Base-by-base conservation (phyloP, 495 filamentous ascomycete genomes). In the Neurospora sp. region DNA sequence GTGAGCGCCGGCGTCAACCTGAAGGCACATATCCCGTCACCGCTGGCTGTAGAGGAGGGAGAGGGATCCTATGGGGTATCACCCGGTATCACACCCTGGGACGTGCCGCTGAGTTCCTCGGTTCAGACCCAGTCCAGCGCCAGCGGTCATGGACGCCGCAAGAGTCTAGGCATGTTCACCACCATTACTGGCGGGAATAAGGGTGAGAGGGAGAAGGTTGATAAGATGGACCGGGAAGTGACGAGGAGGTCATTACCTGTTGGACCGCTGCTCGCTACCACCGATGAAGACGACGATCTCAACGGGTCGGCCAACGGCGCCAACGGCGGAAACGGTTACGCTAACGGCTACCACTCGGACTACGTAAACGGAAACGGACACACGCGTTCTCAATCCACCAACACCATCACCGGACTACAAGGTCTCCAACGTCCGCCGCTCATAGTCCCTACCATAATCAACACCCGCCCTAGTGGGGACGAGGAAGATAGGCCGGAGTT, bases 51-150 rank as follows among this genome's bases (percentile, higher is more conserved):
- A n/a, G 41, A 31, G n/a, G 53, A 9, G 5, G 72, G 71, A 6
- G 74, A 75, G 22, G 37, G 0, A 3, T 59, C 42, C 16, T 70
- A 76, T 70, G 41, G 73, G 35, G 73, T 37, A 37, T 73, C 18
- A 73, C 72, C 39, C 0, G 78, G 40, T 31, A 73, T 38, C 75
- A 74, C 61, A 75, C 74, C 68, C 39, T 72, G 38, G 76, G 74
- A 47, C n/a, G 47, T 12, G n/a, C 44, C 22, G 7, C 72, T 4
- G 70, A 73, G 37, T 70, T 71, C 18, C 0, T 65, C 53, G 0
- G 53, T 65, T 0, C 53, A 53, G 12, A 47, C 53, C 8, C 68
- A 18, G 22, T 27, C 45, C 20, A 53, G 44, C 44, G 47, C 8
- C 1, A 37, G 41, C 0, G 61, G 38, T 22, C 38, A 39, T 38